Conservation (phyloP, 225 moss, liverwort and hornwort species). For the Pseudoscleropodium purum region DNA sequence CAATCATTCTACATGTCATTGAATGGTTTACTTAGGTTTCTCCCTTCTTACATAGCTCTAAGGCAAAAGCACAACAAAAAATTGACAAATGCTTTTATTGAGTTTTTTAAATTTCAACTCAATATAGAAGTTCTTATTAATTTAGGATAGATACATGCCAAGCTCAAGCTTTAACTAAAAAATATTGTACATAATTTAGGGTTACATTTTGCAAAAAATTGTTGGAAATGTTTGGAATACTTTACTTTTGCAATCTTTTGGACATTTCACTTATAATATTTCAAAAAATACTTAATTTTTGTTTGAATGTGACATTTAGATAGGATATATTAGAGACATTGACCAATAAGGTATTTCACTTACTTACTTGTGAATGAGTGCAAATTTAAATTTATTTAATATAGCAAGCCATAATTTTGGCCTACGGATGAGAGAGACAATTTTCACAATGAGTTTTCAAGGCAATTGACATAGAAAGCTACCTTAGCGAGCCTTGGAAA, state of each 20-base stretch:
- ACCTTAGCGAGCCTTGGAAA: accelerated
- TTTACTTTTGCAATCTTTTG: not conserved
- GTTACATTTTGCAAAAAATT: accelerated
- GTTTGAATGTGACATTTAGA: accelerated
- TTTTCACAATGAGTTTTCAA: not conserved
- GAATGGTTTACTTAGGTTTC: accelerated
- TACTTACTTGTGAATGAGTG: not conserved
- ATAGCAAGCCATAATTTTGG: too few relatives aligned
- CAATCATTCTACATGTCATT: not conserved
- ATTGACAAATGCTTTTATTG: not conserved
- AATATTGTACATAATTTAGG: accelerated
- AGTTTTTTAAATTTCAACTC: too few relatives aligned
- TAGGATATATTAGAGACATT: not conserved
- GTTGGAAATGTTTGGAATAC: accelerated
- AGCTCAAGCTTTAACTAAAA: not conserved
- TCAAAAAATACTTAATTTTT: not conserved
- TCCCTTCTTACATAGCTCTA: not conserved
- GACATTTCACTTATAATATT: not conserved
- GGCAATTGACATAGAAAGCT: not conserved
- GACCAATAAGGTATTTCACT: not conserved
- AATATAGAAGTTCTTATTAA: not conserved
- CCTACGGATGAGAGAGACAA: not conserved
- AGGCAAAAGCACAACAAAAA: not conserved
- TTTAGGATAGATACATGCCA: not conserved
- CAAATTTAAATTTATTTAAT: not conserved